These are phyloP conservation scores for Populus deltoides DNA, from an alignment of 345 rosid species.

Conservation along the genomic window DNA sequence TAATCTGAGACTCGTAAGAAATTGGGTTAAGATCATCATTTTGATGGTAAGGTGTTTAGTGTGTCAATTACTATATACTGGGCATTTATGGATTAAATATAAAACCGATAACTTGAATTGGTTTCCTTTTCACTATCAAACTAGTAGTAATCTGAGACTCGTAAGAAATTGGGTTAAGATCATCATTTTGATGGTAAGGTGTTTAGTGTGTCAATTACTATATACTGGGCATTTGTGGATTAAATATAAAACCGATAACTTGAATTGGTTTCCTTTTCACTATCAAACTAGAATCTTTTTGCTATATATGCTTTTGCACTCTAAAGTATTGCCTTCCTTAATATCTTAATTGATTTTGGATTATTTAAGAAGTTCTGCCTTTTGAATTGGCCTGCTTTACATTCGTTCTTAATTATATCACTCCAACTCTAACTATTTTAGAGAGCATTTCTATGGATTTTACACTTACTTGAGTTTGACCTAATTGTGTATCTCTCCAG, in stretches of 20 bases:
- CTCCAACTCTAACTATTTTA: background rate
- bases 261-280: background rate
- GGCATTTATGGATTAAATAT: background rate
- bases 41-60: background rate
- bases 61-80: background rate
- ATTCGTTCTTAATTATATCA: background rate
- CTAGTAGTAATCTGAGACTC: background rate
- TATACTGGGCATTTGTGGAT: background rate
- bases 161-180: background rate
- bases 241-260: background rate
- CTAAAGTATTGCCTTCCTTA: background rate
- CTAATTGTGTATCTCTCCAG: slow-evolving; percentile 38
- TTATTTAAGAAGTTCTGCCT: background rate
- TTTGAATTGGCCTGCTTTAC: background rate
- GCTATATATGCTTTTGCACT: background rate
- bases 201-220: background rate
- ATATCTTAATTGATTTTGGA: background rate
- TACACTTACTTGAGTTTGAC: background rate
- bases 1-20: background rate
- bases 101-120: background rate
- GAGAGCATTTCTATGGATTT: background rate
- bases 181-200: background rate
- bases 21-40: background rate
- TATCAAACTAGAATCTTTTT: background rate
- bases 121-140: background rate